Evolutionary conservation across 192 early-diverging fungal species (phyloP).

Genomic region (Coemansia sp.): DNA sequence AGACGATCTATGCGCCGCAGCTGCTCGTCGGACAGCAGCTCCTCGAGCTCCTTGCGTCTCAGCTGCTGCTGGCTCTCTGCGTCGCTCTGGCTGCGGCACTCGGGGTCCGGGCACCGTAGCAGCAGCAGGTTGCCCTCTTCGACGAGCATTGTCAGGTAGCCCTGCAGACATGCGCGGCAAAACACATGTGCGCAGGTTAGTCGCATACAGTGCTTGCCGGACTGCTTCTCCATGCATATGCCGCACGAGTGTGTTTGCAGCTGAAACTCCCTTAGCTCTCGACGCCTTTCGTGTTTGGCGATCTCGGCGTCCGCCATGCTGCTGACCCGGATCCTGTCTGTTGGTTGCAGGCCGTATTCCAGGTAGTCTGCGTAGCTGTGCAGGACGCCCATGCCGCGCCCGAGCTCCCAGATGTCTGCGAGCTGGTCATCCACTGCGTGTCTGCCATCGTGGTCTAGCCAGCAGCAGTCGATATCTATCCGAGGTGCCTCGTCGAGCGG

Average conservation of each 20-base stretch:
- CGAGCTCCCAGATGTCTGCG: slow-evolving; percentile 3
- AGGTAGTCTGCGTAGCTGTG: slow-evolving; percentile 10
- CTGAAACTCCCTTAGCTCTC: slow-evolving; percentile 5
- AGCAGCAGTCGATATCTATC: slow-evolving; percentile 8
- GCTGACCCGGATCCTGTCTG: background rate
- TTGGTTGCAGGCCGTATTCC: background rate
- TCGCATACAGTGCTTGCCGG: slow-evolving; percentile 17
- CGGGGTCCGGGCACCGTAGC: slow-evolving; percentile 10
- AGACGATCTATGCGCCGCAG: background rate
- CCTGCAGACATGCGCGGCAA: slow-evolving; percentile 10
- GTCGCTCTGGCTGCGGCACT: background rate
- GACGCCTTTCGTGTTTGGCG: background rate
- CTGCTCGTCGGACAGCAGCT: background rate
- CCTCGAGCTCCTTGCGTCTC: background rate
- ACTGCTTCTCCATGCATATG: slow-evolving; percentile 30
- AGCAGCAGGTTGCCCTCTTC: slow-evolving; percentile 13
- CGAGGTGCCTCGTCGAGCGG: slow-evolving; percentile 7
- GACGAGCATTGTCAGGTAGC: slow-evolving; percentile 16
- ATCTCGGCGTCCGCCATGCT: background rate
- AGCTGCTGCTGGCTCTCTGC: slow-evolving; percentile 1
- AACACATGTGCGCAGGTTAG: slow-evolving; percentile 20
- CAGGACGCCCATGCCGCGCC: slow-evolving; percentile 16
- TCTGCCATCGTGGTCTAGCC: slow-evolving; percentile 2
- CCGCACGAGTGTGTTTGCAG: slow-evolving; percentile 8
- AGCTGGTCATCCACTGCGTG: background rate